Evolutionary conservation across 73 alveolate species (phyloP), one percentile per base, ranked within the genome.

Genomic region (Blepharisma japonicum): DNA sequence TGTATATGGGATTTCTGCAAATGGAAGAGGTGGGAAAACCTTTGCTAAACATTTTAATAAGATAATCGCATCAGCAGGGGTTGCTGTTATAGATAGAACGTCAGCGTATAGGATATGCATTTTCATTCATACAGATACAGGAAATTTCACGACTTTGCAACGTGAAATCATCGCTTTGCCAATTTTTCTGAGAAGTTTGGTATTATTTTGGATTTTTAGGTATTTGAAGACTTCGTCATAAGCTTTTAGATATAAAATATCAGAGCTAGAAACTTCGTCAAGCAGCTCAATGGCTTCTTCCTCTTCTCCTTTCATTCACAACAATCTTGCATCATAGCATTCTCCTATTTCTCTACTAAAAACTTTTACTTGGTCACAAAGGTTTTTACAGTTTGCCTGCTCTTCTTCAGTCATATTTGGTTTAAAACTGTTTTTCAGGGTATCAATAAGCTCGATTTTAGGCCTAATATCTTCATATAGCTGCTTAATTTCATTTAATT

Each of bases 11-110:
- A 53, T 20, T 53, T 53, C 67, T 20, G 23, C 67, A 53, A 53
- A 53, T 14, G 67, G 67, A 14, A 53, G 23, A 53, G 67, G 67
- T 53, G 67, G 67, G n/a, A 53, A 53, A 53, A 53, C 67, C 67
- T 53, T 53, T 0, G 67, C 67, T 20, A 53, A 53, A 4, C 67
- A 53, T 53, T 53, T 53, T 20, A 53, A 53, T 53, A 53, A 14
- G 27, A 53, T 14, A 53, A 53, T 53, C 67, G 67, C 67, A 14
- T 53, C 23, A 53, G 27, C 67, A 53, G 67, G 67, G n/a, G n/a
- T 53, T 2, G n/a, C 23, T 14, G n/a, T 53, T 20, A 53, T 14
- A 53, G 23, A 11, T 4, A 53, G 2, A 11, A 53, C 67, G n/a
- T 53, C 23, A 14, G 67, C 67, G 23, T 53, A 53, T 2, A 53